phyloP scores from a whole-genome alignment of 129 eudicot genomes.

The Apium graveolens region DNA sequence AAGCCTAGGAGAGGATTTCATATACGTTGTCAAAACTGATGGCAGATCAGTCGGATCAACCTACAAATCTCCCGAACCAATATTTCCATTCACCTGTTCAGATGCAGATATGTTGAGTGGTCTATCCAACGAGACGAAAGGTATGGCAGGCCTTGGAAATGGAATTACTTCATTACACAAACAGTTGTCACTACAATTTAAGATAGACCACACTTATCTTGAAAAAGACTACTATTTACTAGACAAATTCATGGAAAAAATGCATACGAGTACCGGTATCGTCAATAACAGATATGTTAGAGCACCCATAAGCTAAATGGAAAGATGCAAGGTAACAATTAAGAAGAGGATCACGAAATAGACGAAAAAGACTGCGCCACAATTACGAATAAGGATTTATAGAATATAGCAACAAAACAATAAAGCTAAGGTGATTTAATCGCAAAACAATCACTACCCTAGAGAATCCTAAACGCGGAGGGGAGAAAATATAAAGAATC shows the following conservation, averaged over 20 bases:
- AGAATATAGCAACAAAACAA: not conserved
- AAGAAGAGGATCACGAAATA: not conserved
- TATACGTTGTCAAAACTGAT: too few relatives aligned
- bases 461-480: too few relatives aligned
- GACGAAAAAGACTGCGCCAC: not conserved
- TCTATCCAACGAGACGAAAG: too few relatives aligned
- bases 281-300: not conserved
- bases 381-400: not conserved
- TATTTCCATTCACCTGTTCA: too few relatives aligned
- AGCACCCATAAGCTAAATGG: not conserved
- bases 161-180: too few relatives aligned
- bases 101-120: too few relatives aligned
- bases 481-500: not conserved
- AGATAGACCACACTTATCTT: not conserved
- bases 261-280: not conserved
- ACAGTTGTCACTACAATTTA: too few relatives aligned
- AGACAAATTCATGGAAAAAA: not conserved
- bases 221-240: not conserved
- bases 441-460: not conserved
- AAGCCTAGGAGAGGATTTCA: too few relatives aligned
- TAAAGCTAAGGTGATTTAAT: not conserved
- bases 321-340: not conserved
- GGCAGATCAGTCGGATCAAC: too few relatives aligned
- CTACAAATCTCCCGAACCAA: too few relatives aligned
- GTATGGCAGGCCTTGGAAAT: too few relatives aligned